phyloP scores from a whole-genome alignment of 2,329 filamentous ascomycete species.

The Lasiodiplodia theobromae region DNA sequence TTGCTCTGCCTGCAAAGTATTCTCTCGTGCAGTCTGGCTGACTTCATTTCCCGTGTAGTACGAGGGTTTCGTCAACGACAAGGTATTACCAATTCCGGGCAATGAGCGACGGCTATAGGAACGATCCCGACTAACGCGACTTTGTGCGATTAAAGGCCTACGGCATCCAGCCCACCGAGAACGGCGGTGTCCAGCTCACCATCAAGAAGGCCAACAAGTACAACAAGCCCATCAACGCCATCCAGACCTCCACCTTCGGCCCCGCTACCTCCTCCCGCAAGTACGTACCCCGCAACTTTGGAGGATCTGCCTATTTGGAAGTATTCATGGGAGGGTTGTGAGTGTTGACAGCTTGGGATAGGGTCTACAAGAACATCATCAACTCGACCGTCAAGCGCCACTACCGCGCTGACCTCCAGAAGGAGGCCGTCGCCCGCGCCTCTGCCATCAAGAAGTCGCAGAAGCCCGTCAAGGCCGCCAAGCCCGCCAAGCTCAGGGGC shows the following conservation, averaged over 20 bases:
- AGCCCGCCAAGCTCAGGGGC: conserved; percentile 78
- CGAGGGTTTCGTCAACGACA: conserved; percentile 90
- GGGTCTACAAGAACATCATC: conserved; percentile 89
- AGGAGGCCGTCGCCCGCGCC: conserved; percentile 80
- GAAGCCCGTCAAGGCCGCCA: conserved; percentile 76
- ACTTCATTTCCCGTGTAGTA: conserved; percentile 62
- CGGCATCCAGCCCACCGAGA: conserved; percentile 76
- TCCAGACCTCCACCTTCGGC: conserved; percentile 72
- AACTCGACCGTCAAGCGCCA: conserved; percentile 80
- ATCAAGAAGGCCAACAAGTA: conserved; percentile 80
- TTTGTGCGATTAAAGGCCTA: conserved; percentile 67
- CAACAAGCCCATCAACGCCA: conserved; percentile 75
- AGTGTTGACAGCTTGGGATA: conserved; percentile 45
- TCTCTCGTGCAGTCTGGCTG: conserved; percentile 34
- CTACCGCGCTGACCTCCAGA: conserved; percentile 70
- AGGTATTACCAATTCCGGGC: conserved; percentile 65
- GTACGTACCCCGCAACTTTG: conserved; percentile 60
- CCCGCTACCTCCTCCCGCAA: conserved; percentile 79
- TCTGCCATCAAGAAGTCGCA: conserved; percentile 84
- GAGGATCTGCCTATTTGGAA: neutral
- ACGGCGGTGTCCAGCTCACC: conserved; percentile 80
- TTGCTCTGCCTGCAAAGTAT: conserved; percentile 30
- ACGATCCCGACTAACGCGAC: neutral
- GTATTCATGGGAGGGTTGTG: neutral
- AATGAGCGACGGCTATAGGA: conserved; percentile 16